Percentiles rank a stretch among this genome's conserved stretches.
Evolutionary conservation across 2,329 filamentous ascomycete genomes (phyloP).

Genomic region (Emergomyces orientalis): DNA sequence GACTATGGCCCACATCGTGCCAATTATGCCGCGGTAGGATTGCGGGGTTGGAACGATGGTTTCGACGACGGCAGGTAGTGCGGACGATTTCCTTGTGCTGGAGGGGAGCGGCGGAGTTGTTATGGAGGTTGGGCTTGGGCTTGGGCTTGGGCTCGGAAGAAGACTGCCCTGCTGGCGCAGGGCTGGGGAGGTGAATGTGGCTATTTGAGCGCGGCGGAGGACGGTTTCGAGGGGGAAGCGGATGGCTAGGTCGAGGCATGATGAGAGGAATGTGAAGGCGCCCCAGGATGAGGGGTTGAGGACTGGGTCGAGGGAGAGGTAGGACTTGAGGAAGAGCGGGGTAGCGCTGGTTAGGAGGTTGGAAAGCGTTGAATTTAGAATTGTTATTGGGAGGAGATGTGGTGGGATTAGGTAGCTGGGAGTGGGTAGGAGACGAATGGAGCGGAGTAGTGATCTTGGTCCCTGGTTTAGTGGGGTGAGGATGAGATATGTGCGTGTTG

Average conservation of each 20-base stretch:
- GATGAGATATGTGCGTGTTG: slow-evolving; percentile 78
- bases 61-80: slow-evolving; percentile 42
- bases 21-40: slow-evolving; percentile 74
- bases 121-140: slow-evolving; percentile 19
- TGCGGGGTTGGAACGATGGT: slow-evolving; percentile 69
- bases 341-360: slow-evolving; percentile 73
- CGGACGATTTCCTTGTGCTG: neutral
- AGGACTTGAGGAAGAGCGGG: slow-evolving; percentile 76
- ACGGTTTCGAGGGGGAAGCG: slow-evolving; percentile 90
- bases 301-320: slow-evolving; percentile 72
- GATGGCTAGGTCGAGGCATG: slow-evolving; percentile 69
- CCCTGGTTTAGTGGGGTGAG: slow-evolving; percentile 68
- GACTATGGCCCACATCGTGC: slow-evolving; percentile 81
- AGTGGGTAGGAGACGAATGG: slow-evolving; percentile 68
- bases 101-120: neutral
- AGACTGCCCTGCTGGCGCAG: slow-evolving; percentile 27
- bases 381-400: slow-evolving; percentile 67
- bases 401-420: slow-evolving; percentile 58
- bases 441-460: slow-evolving; percentile 67
- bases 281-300: slow-evolving; percentile 74
- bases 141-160: slow-evolving; percentile 18
- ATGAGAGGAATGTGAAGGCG: slow-evolving; percentile 70
- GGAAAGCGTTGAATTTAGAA: slow-evolving; percentile 76
- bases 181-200: slow-evolving; percentile 54
- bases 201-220: slow-evolving; percentile 75